Evolutionary conservation across 2,329 filamentous ascomycete genomes (phyloP).

Genomic region (Bretziella fagacearum): DNA sequence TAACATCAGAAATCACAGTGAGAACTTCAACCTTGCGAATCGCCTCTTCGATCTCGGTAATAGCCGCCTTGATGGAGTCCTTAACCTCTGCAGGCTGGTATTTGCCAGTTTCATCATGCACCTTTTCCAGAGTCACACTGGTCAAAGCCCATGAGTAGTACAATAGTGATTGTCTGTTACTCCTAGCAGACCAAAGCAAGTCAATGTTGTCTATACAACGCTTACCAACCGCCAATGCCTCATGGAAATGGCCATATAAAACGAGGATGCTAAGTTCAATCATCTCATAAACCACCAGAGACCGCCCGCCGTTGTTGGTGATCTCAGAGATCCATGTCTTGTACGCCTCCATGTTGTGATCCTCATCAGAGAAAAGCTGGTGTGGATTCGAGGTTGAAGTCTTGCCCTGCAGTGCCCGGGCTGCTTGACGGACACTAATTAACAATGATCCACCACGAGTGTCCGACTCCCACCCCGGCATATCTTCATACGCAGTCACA

Average conservation of each 20-base stretch:
- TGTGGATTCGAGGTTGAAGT: slow-evolving; percentile 35
- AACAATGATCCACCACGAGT: slow-evolving; percentile 54
- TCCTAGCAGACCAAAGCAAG: slow-evolving; percentile 42
- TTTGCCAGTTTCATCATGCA: slow-evolving; percentile 28
- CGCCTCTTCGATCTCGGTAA: slow-evolving; percentile 36
- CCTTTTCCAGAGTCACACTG: slow-evolving; percentile 32
- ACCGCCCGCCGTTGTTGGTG: slow-evolving; percentile 43
- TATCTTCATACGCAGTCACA: slow-evolving; percentile 55
- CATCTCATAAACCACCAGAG: slow-evolving; percentile 51
- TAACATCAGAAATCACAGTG: slow-evolving; percentile 46
- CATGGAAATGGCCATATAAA: slow-evolving; percentile 44
- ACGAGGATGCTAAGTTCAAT: slow-evolving; percentile 46
- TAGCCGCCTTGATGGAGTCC: slow-evolving; percentile 29
- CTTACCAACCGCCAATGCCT: slow-evolving; percentile 39
- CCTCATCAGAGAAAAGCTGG: slow-evolving; percentile 48
- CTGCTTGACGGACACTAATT: slow-evolving; percentile 47
- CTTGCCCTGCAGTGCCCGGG: slow-evolving; percentile 58
- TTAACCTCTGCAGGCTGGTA: slow-evolving; percentile 14
- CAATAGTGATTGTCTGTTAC: slow-evolving; percentile 39
- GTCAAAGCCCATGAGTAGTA: slow-evolving; percentile 43
- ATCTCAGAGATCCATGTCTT: slow-evolving; percentile 39
- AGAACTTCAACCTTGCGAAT: slow-evolving; percentile 41
- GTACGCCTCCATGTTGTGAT: slow-evolving; percentile 42
- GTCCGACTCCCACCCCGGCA: slow-evolving; percentile 54
- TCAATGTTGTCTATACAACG: slow-evolving; percentile 30